Evolutionary conservation across 805 yeast species (phyloP), one percentile per base, ranked within the genome.

Genomic region (Sporopachydermia quercuum): DNA sequence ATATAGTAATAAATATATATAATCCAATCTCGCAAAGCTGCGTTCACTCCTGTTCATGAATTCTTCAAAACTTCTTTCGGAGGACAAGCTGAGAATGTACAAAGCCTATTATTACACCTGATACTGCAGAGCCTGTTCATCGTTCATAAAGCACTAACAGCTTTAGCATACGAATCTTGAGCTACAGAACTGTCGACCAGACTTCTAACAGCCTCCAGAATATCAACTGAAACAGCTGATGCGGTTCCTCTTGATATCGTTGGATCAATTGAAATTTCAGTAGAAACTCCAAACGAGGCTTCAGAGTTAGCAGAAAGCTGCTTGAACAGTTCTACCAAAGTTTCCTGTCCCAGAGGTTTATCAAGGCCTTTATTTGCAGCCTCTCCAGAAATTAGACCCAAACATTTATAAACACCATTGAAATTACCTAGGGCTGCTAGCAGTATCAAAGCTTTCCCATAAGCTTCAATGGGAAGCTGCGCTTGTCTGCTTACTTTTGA

Each of bases 151-250:
- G 30, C 30, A 23, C 30, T 23, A 23, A 23, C 30, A 23, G 30
- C 30, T 23, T 23, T 23, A 23, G 30, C 30, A 23, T 23, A 23
- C 30, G n/a, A 23, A 23, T 23, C 30, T 23, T 23, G 30, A 23
- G 30, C 30, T 23, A 23, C 30, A 23, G 30, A n/a, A 23, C 30
- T n/a, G 30, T 23, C 30, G 30, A 23, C 30, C 30, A 23, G 30
- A 23, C 30, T 23, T 23, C 30, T 23, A 23, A 23, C 30, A 23
- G 30, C 30, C 30, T 23, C 30, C 30, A 23, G 30, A 23, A 23
- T 23, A 23, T 23, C 13, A 8, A n/a, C 30, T 23, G 30, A 23
- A 23, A 23, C 30, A 8, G 30, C 30, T 23, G 30, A 23, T 23
- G 30, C 30, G 30, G 30, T 23, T 23, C 30, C 30, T 23, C n/a